Conservation (phyloP, 179 eudicot species). For the Drosera spatulata region DNA sequence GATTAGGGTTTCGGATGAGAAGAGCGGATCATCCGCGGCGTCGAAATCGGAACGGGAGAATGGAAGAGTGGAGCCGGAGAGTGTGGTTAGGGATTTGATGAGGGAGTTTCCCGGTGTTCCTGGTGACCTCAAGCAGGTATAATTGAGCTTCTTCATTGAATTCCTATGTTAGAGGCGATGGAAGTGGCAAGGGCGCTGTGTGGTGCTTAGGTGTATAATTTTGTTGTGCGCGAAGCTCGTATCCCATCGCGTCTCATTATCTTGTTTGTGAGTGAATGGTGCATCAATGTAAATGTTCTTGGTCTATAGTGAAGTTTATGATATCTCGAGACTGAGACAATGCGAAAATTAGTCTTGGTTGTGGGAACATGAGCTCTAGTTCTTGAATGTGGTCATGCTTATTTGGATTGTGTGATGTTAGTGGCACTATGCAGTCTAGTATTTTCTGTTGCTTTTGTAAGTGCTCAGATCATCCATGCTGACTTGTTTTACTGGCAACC, state of each 20-base stretch:
- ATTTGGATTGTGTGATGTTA: neutral
- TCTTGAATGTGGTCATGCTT: too few species aligned
- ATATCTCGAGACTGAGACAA: too few species aligned
- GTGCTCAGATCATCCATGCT: too few species aligned
- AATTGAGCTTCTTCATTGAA: neutral
- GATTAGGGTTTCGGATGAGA: constrained; percentile 18
- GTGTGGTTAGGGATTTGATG: constrained; percentile 29
- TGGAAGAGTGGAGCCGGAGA: constrained; percentile 9
- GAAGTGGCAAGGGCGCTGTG: too few species aligned
- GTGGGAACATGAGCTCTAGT: too few species aligned
- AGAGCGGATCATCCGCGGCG: constrained; percentile 13
- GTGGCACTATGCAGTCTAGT: neutral
- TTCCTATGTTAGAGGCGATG: neutral
- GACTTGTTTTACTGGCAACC: too few species aligned
- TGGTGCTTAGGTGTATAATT: neutral
- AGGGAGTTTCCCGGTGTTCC: constrained; percentile 50
- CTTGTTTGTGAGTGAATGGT: too few species aligned
- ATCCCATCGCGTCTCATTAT: too few species aligned
- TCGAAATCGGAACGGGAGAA: constrained; percentile 11
- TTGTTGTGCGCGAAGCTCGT: too few species aligned
- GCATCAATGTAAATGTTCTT: too few species aligned
- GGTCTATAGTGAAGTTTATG: too few species aligned
- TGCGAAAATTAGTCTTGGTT: too few species aligned
- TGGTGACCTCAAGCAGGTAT: constrained; percentile 57
- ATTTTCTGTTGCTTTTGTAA: neutral